Evolutionary conservation across 2,329 filamentous ascomycete genomes (phyloP).

Genomic region (Diaporthe sp.): DNA sequence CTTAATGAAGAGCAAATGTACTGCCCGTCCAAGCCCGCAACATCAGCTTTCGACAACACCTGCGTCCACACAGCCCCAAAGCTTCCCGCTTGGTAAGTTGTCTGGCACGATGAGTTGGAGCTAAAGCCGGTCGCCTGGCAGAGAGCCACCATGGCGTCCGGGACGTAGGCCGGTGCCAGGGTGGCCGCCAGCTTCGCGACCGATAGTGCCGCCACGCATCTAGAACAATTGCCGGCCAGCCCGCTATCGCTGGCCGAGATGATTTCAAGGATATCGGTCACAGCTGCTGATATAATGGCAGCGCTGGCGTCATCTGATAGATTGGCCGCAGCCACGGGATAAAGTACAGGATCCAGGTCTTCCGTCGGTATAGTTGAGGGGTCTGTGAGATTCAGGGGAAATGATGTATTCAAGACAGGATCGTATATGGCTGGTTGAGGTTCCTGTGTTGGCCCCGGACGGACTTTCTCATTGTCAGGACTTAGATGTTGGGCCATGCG

Average conservation of each 20-base stretch:
- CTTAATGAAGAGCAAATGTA: slow-evolving; percentile 66
- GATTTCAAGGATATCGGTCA: slow-evolving; percentile 57
- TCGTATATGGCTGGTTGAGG: slow-evolving; percentile 58
- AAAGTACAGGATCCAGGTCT: slow-evolving; percentile 61
- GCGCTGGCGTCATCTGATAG: slow-evolving; percentile 52
- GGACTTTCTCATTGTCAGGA: slow-evolving; percentile 38
- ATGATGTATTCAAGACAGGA: slow-evolving; percentile 64
- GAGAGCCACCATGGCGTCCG: slow-evolving; percentile 60
- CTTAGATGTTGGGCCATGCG: not conserved
- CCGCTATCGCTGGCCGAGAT: slow-evolving; percentile 48
- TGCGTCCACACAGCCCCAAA: slow-evolving; percentile 69
- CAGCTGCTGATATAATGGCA: slow-evolving; percentile 53
- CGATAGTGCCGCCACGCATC: slow-evolving; percentile 61
- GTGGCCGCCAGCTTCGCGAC: slow-evolving; percentile 62
- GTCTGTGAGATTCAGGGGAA: slow-evolving; percentile 63
- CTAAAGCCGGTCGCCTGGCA: slow-evolving; percentile 59
- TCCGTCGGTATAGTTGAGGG: slow-evolving; percentile 60
- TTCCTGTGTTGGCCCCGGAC: slow-evolving; percentile 44
- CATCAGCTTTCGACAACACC: slow-evolving; percentile 62
- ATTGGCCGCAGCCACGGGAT: slow-evolving; percentile 57
- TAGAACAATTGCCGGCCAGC: slow-evolving; percentile 57
- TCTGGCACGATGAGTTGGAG: slow-evolving; percentile 58
- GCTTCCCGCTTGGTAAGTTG: slow-evolving; percentile 56
- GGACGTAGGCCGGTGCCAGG: slow-evolving; percentile 58
- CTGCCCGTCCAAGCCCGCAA: slow-evolving; percentile 63